phyloP scores from a whole-genome alignment of 257 asterid genomes.

The Gentiana macrophylla region DNA sequence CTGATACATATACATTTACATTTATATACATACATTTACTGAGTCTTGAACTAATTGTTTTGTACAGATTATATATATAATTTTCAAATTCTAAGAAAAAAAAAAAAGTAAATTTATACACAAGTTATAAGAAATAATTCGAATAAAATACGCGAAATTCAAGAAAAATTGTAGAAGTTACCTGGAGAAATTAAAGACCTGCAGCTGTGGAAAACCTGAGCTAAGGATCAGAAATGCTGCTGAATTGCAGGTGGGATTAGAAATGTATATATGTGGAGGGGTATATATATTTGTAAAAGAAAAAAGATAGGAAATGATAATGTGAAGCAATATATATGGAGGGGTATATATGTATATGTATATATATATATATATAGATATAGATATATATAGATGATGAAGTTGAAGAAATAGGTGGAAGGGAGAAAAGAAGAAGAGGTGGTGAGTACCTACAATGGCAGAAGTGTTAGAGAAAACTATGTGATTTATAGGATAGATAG shows the following conservation, averaged over 20 bases:
- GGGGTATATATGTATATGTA: background rate
- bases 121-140: background rate
- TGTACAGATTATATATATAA: too few relatives aligned
- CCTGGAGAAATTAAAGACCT: background rate
- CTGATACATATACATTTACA: too few relatives aligned
- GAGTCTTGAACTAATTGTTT: too few relatives aligned
- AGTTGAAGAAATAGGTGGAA: background rate
- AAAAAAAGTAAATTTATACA: background rate
- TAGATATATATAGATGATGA: too few relatives aligned
- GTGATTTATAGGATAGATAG: conserved; percentile 30
- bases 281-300: background rate
- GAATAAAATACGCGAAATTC: background rate
- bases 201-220: background rate
- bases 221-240: background rate
- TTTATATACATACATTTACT: too few relatives aligned
- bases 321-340: background rate
- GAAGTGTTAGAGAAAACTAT: conserved; percentile 19
- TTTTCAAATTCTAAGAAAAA: too few relatives aligned
- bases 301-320: background rate
- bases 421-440: background rate
- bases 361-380: too few relatives aligned
- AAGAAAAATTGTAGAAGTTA: background rate
- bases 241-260: background rate
- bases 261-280: too few relatives aligned
- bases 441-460: conserved; percentile 19